A percentile compares a stretch with the other conserved stretches of the same genome.
Conservation (phyloP, 345 rosid species). For the Capsella bursapastoris region DNA sequence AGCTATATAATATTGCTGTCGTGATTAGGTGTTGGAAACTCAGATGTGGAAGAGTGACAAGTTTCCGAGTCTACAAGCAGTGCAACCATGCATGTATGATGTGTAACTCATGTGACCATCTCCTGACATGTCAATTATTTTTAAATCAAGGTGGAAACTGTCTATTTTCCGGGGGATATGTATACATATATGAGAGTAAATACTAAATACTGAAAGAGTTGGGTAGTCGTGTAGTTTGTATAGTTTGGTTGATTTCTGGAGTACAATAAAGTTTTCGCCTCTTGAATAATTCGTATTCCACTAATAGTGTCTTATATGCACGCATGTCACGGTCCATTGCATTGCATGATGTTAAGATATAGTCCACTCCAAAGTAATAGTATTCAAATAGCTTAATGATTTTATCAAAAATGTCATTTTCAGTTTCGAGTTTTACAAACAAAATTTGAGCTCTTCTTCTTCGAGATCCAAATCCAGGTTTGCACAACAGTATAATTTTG, state of each 20-base stretch:
- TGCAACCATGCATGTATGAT: conserved; percentile 18
- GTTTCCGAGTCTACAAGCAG: conserved; percentile 31
- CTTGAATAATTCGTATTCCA: neutral
- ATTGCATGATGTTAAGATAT: too few species aligned
- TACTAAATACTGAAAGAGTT: neutral
- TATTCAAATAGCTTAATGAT: too few species aligned
- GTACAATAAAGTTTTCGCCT: neutral
- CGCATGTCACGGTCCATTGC: neutral
- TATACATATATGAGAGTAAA: neutral
- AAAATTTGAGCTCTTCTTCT: neutral
- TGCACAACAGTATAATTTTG: neutral
- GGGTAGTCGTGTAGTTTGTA: too few species aligned
- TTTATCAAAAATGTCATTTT: too few species aligned
- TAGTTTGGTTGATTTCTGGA: neutral
- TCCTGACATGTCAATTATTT: conserved; percentile 14
- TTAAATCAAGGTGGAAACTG: neutral
- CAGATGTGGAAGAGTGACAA: conserved; percentile 33
- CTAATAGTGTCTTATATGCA: neutral
- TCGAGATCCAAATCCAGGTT: neutral
- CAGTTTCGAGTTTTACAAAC: neutral
- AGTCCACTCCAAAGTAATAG: too few species aligned
- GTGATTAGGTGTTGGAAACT: conserved; percentile 35
- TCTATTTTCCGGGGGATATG: too few species aligned
- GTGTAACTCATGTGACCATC: conserved; percentile 7
- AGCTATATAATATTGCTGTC: neutral